These are phyloP conservation scores for Mycena vitilis DNA, from an alignment of 768 basidiomycete species.

Conservation along the genomic window DNA sequence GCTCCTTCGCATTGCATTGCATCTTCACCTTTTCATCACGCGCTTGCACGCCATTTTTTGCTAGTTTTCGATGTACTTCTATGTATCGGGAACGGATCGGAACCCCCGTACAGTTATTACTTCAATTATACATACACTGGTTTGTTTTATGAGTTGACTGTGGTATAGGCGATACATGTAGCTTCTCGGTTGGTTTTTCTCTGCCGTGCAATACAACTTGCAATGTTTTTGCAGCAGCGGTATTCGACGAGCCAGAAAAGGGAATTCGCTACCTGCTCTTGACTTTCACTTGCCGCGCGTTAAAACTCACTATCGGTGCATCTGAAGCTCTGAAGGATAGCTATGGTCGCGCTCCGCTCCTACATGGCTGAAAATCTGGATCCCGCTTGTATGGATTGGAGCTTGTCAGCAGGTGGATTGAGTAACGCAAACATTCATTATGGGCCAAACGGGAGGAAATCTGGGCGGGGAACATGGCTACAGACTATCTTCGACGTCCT, in stretches of 20 bases:
- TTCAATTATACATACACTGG: not conserved
- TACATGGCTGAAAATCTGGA: too few species aligned
- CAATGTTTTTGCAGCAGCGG: too few species aligned
- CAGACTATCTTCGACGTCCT: conserved; percentile 66
- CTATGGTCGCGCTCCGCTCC: conserved; percentile 69
- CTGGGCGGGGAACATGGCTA: conserved; percentile 72
- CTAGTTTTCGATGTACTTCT: not conserved
- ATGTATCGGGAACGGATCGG: not conserved
- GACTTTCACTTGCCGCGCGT: not conserved
- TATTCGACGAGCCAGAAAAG: too few species aligned
- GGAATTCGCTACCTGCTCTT: not conserved
- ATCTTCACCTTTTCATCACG: not conserved
- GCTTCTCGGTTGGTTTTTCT: not conserved
- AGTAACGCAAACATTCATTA: not conserved
- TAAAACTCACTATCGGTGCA: not conserved
- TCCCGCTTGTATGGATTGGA: too few species aligned
- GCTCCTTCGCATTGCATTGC: not conserved
- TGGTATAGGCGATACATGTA: not conserved
- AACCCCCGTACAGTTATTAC: not conserved
- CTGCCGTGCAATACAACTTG: not conserved
- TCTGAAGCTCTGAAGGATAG: conserved; percentile 49
- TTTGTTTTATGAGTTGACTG: not conserved
- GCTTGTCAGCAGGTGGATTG: too few species aligned
- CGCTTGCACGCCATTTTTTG: not conserved
- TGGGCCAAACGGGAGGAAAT: conserved; percentile 6